Percentiles rank a stretch among this genome's conserved stretches.
These are phyloP conservation scores for Suaeda aralocaspica DNA, from an alignment of 148 eudicot species.

Conservation along the genomic window DNA sequence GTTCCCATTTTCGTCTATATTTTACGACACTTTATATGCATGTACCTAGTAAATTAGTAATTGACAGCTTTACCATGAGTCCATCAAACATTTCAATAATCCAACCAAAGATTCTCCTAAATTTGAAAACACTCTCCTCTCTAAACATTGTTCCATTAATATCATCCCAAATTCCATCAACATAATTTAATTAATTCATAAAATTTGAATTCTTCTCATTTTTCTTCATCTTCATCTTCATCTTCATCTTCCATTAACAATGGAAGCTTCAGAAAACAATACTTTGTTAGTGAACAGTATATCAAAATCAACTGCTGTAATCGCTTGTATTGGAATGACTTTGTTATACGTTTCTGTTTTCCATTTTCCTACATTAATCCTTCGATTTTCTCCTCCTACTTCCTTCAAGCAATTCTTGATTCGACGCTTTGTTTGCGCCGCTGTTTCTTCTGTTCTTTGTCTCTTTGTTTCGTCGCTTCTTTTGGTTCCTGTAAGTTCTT, in stretches of 20 bases:
- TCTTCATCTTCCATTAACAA: neutral
- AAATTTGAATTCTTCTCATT: neutral
- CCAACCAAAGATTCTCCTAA: no score
- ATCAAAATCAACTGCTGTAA: conserved; percentile 44
- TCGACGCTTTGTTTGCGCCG: conserved; percentile 78
- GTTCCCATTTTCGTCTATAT: no score
- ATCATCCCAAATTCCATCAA: neutral
- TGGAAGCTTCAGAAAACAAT: conserved; percentile 5
- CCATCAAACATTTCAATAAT: no score
- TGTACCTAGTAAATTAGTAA: no score
- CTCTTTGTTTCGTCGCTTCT: conserved; percentile 46
- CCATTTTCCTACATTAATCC: conserved; percentile 63
- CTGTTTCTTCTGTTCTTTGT: conserved; percentile 52
- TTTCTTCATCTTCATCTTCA: neutral
- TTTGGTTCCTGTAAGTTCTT: conserved; percentile 52
- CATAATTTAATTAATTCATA: no score
- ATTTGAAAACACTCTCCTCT: no score
- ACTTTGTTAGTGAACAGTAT: conserved; percentile 3
- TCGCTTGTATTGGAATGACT: conserved; percentile 59
- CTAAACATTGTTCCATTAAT: no score
- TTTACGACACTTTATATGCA: no score
- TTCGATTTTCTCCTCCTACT: conserved; percentile 62
- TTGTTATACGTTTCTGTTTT: conserved; percentile 69
- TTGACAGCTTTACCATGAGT: no score
- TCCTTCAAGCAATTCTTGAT: conserved; percentile 58